Conservation (phyloP, 441 rosid species). For the Metrosideros polymorpha region DNA sequence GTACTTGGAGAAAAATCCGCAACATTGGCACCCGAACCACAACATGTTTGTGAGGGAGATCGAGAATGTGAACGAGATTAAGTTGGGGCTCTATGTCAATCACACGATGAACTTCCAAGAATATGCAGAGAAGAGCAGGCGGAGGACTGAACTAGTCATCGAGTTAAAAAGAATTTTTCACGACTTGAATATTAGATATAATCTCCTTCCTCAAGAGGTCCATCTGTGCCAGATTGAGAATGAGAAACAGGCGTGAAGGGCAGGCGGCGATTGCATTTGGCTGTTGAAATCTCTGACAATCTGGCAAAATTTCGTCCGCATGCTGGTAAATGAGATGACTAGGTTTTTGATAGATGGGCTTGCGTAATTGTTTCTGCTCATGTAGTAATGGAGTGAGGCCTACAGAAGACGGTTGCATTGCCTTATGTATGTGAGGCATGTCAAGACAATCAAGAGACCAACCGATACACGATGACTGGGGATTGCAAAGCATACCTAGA, state of each 20-base stretch:
- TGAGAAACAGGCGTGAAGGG: background rate
- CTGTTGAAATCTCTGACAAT: background rate
- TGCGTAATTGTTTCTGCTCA: background rate
- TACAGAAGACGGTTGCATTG: background rate
- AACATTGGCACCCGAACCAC: constrained; percentile 45
- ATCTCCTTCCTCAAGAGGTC: constrained; percentile 52
- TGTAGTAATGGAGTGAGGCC: background rate
- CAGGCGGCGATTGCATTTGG: background rate
- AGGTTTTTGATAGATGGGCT: background rate
- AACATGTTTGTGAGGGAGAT: constrained; percentile 44
- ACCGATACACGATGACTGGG: background rate
- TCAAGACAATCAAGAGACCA: background rate
- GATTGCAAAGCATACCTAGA: background rate
- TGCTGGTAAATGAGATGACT: background rate
- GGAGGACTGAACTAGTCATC: constrained; percentile 45
- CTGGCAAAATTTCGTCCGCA: background rate
- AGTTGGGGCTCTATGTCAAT: constrained; percentile 32
- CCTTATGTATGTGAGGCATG: background rate
- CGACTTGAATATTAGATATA: constrained; percentile 42
- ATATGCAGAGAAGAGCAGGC: constrained; percentile 40
- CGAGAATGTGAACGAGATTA: constrained; percentile 51
- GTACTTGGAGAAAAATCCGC: constrained; percentile 35
- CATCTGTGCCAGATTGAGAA: constrained; percentile 20
- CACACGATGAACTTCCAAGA: constrained; percentile 72
- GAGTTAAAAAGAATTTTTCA: constrained; percentile 58